Conservation (phyloP, 768 basidiomycete genomes). For the Serendipita sp. region DNA sequence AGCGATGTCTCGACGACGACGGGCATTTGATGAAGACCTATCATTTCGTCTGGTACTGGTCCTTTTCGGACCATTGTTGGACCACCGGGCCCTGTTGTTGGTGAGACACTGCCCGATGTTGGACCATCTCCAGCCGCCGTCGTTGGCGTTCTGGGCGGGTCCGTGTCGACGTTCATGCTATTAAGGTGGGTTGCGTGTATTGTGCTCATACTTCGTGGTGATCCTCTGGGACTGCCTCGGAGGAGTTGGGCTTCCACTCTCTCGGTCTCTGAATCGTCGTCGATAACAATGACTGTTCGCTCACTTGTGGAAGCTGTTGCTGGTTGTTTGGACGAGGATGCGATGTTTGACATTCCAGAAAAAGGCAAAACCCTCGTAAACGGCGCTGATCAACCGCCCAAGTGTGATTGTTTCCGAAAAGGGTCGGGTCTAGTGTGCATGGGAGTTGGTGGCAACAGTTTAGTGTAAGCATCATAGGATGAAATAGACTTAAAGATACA, state of each 20-base stretch:
- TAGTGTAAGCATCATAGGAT: too few species aligned
- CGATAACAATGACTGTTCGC: constrained; percentile 5
- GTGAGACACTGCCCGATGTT: not conserved
- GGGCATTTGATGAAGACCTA: not conserved
- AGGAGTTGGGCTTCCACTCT: not conserved
- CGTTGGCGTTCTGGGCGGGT: constrained; percentile 2
- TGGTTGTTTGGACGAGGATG: too few species aligned
- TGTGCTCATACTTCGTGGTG: not conserved
- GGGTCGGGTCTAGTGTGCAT: too few species aligned
- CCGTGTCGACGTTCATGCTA: not conserved
- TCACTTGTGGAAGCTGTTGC: not conserved
- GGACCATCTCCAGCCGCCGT: not conserved
- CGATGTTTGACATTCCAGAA: too few species aligned
- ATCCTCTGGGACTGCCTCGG: not conserved
- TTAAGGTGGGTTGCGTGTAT: not conserved
- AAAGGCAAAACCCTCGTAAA: too few species aligned
- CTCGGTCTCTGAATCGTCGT: constrained; percentile 1
- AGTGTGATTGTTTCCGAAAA: too few species aligned
- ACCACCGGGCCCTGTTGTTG: not conserved
- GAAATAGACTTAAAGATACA: too few species aligned
- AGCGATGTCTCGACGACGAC: constrained; percentile 11
- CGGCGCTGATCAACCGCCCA: too few species aligned
- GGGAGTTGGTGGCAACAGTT: too few species aligned
- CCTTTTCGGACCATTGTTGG: not conserved
- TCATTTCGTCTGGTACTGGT: not conserved